Evolutionary conservation across 441 rosid species (phyloP).

Genomic region (Brassica hybrid): DNA sequence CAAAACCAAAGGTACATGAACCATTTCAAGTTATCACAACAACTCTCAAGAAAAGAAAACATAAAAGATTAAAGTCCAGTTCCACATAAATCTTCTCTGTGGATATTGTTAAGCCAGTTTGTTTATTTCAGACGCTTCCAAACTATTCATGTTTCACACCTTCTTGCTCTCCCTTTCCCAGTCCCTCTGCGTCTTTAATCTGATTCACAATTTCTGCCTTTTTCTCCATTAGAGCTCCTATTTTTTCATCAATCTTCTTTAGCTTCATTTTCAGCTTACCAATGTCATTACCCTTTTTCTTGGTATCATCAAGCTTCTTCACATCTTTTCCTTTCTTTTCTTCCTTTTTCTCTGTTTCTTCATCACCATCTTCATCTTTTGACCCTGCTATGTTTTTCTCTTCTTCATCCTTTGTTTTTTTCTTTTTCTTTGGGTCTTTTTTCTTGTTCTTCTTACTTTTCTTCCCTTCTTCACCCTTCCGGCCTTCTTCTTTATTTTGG

Average conservation of each 20-base stretch:
- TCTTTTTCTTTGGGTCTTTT: conserved; percentile 20
- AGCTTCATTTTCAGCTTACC: conserved; percentile 58
- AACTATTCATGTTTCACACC: neutral
- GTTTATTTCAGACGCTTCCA: neutral
- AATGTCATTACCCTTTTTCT: conserved; percentile 51
- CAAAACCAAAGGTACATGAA: neutral
- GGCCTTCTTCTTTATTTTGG: neutral
- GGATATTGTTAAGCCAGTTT: conserved; percentile 7
- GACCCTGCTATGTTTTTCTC: conserved; percentile 20
- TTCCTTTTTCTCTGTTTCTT: conserved; percentile 30
- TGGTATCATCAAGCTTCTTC: conserved; percentile 48
- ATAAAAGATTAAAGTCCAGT: neutral
- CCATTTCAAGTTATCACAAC: conserved; percentile 1
- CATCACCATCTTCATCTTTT: conserved; percentile 34
- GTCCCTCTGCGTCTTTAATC: conserved; percentile 60
- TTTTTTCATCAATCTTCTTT: conserved; percentile 63
- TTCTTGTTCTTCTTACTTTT: conserved; percentile 11
- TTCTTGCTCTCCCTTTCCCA: neutral
- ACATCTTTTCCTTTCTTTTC: conserved; percentile 42
- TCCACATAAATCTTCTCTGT: neutral
- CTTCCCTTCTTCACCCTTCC: conserved; percentile 4
- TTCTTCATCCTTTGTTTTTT: conserved; percentile 38
- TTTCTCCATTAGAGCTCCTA: conserved; percentile 55
- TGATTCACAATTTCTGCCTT: conserved; percentile 60
- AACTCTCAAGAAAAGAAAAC: neutral